phyloP scores from a whole-genome alignment of 2,329 filamentous ascomycete species.

The Biscogniauxia mediterranea region DNA sequence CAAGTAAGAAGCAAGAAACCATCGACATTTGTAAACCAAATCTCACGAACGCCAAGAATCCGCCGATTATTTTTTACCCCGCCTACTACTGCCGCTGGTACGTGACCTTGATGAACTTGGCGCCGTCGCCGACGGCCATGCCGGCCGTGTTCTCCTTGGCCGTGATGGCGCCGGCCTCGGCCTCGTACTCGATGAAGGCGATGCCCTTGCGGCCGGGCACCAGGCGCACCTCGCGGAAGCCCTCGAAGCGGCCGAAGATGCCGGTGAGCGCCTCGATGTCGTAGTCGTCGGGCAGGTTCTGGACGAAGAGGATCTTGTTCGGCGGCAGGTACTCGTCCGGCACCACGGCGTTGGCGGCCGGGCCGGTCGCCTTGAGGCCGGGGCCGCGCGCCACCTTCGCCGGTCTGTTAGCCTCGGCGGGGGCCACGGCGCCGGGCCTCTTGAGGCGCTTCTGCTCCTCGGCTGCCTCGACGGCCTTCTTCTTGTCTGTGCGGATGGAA shows the following conservation, averaged over 20 bases:
- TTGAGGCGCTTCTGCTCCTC: slow-evolving; percentile 78
- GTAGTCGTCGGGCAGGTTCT: slow-evolving; percentile 86
- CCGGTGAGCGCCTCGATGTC: slow-evolving; percentile 75
- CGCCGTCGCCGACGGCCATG: slow-evolving; percentile 72
- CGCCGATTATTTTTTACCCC: too few relatives aligned
- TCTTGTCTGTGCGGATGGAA: slow-evolving; percentile 53
- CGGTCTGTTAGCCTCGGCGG: slow-evolving; percentile 54
- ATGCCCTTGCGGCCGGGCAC: slow-evolving; percentile 86
- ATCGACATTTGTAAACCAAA: too few relatives aligned
- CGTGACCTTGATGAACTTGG: slow-evolving; percentile 86
- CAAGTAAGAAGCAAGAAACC: too few relatives aligned
- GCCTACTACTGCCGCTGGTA: slow-evolving; percentile 84
- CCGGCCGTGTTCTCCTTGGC: slow-evolving; percentile 93
- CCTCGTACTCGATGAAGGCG: slow-evolving; percentile 95
- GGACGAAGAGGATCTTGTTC: slow-evolving; percentile 94
- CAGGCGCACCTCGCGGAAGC: slow-evolving; percentile 87
- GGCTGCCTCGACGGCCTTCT: slow-evolving; percentile 78
- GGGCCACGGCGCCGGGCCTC: slow-evolving; percentile 48
- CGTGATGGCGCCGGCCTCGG: slow-evolving; percentile 81
- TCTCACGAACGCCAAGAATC: too few relatives aligned
- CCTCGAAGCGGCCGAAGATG: slow-evolving; percentile 87
- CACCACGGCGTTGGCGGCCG: slow-evolving; percentile 67
- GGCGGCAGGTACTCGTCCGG: slow-evolving; percentile 98
- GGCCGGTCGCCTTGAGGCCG: slow-evolving; percentile 74
- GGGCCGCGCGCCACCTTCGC: slow-evolving; percentile 68